A percentile compares a stretch with the other conserved stretches of the same genome.
Evolutionary conservation across 78 protist species (phyloP).

Genomic region (Isochrysis galbana): DNA sequence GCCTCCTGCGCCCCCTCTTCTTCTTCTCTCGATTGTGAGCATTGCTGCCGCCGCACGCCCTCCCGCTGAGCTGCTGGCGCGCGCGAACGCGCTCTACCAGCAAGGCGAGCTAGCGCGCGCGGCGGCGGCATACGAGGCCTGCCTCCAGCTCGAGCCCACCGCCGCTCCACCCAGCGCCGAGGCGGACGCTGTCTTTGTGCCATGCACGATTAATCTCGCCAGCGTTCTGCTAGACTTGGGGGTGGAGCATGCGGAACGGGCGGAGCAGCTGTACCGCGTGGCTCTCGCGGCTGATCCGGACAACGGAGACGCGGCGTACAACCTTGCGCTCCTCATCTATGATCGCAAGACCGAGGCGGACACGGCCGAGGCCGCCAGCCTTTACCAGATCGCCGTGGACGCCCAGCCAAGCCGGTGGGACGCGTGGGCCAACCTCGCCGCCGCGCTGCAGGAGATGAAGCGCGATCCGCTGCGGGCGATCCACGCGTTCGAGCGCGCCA

Average conservation of each 20-base stretch:
- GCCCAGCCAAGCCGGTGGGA: not conserved
- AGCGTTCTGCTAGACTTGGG: not conserved
- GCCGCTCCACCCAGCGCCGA: not conserved
- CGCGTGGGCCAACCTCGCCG: constrained; percentile 18
- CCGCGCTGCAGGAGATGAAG: not conserved
- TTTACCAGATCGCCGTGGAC: not conserved
- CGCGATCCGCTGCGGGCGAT: not conserved
- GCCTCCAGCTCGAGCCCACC: not conserved
- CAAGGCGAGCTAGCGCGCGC: not conserved
- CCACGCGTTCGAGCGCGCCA: not conserved
- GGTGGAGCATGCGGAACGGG: not conserved
- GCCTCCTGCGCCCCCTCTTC: too few species aligned
- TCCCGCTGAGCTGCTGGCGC: not conserved
- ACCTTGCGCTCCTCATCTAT: constrained; percentile 1
- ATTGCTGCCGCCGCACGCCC: too few species aligned
- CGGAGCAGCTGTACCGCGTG: constrained; percentile 4
- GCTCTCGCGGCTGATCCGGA: not conserved
- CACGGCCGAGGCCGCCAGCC: not conserved
- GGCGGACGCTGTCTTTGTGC: not conserved
- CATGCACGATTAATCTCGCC: not conserved
- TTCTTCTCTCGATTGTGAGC: too few species aligned
- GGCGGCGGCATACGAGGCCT: not conserved
- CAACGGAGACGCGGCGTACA: not conserved
- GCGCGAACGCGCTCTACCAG: not conserved
- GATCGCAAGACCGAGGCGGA: not conserved